Evolutionary conservation across 225 moss, liverwort and hornwort genomes (phyloP), one percentile per base, ranked within the genome.

Genomic region (Bryum argenteum): DNA sequence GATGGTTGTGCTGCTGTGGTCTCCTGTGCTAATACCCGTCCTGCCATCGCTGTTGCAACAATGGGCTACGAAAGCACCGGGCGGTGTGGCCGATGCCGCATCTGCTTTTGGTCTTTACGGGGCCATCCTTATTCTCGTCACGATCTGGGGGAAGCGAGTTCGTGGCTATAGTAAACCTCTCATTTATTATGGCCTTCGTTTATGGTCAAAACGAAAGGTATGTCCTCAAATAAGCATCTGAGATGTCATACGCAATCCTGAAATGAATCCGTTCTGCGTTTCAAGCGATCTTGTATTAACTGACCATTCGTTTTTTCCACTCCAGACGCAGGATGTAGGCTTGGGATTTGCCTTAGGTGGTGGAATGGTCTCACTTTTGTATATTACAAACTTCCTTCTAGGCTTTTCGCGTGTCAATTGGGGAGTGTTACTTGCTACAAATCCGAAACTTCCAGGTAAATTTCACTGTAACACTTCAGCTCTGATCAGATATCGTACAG

Each of bases 91-190:
- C 52, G 87, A 92, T 71, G 87, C 90, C 77, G 97, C 94, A 66
- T 90, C 90, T 77, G 89, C 83, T 53, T 78, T 98, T 42, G 97
- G 97, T 54, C 84, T 98, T 18, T 94, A 94, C 62, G 97, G 86
- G 78, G 94, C 97, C 56, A 10, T 88, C 64, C 81, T 98, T 69
- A 94, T 98, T 69, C 64, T 98, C 66, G 71, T 98, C 51, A 87
- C 86, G 24, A 94, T 98, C 48, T 98, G 97, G 97, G 97, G 97
- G 51, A 91, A 76, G 80, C 83, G 87, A 79, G 89, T 98, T 61
- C 97, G 94, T 77, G 94, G 86, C 50, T 89, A 82, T 57, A 83
- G 81, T 26, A 84, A 92, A 65, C 97, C 97, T 38, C 90, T 98
- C 70, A 60, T 85, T 57, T 23, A 81, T 23, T 98, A 98, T 77